phyloP scores from a whole-genome alignment of 495 filamentous ascomycete species.

The Annulohypoxylon maeteangense region DNA sequence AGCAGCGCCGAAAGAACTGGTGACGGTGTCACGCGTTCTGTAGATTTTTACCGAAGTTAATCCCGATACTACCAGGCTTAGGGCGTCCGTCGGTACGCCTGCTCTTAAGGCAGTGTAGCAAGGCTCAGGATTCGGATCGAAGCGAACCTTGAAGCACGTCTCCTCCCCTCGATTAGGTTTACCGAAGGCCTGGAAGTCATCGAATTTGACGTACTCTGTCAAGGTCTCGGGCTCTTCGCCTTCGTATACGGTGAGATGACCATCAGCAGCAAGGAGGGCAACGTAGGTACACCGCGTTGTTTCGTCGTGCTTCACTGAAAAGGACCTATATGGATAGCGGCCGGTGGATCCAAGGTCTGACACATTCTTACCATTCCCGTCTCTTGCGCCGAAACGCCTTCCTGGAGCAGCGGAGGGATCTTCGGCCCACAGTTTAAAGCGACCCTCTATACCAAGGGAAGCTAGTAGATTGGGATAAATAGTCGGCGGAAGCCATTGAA shows the following conservation, averaged over 20 bases:
- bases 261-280: slow-evolving; percentile 83
- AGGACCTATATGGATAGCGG: slow-evolving; percentile 68
- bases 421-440: slow-evolving; percentile 90
- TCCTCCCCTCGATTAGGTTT: slow-evolving; percentile 78
- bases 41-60: slow-evolving; percentile 85
- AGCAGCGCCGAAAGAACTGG: slow-evolving; percentile 59
- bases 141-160: slow-evolving; percentile 83
- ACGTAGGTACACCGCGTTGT: slow-evolving; percentile 78
- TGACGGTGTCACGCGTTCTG: slow-evolving; percentile 71
- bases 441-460: slow-evolving; percentile 83
- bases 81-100: slow-evolving; percentile 75
- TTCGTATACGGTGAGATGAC: slow-evolving; percentile 81
- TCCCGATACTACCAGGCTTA: slow-evolving; percentile 82
- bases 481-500: slow-evolving; percentile 77
- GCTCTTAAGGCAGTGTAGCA: slow-evolving; percentile 79
- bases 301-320: slow-evolving; percentile 80
- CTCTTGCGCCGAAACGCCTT: slow-evolving; percentile 72
- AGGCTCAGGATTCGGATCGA: slow-evolving; percentile 83
- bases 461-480: slow-evolving; percentile 67
- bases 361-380: slow-evolving; percentile 51
- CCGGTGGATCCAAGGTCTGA: slow-evolving; percentile 58
- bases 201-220: slow-evolving; percentile 76
- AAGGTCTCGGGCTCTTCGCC: slow-evolving; percentile 87
- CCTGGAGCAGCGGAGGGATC: slow-evolving; percentile 79
- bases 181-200: slow-evolving; percentile 71